Evolutionary conservation across 345 rosid species (phyloP).

Genomic region (Anastatica hierochuntica): DNA sequence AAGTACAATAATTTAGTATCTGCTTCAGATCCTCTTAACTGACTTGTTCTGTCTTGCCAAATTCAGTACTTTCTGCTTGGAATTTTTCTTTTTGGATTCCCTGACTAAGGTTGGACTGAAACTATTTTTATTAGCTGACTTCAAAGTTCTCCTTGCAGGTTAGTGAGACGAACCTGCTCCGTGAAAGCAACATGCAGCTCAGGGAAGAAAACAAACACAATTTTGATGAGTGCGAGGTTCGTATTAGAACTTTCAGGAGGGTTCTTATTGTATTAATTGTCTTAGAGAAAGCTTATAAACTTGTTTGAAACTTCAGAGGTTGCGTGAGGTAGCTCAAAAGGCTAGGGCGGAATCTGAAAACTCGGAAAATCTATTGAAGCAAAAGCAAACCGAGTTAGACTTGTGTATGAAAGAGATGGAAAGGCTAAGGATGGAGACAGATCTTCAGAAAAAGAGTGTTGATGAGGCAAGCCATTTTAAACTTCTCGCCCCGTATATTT

Average conservation of each 20-base stretch:
- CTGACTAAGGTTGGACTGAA: not conserved
- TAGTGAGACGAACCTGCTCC: slow-evolving; percentile 79
- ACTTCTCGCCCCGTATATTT: slow-evolving; percentile 2
- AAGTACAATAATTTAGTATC: slow-evolving; percentile 6
- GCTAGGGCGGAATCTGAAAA: slow-evolving; percentile 43
- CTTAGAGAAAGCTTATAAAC: slow-evolving; percentile 6
- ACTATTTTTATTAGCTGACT: slow-evolving; percentile 7
- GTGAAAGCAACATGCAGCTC: slow-evolving; percentile 91
- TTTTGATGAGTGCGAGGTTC: slow-evolving; percentile 93
- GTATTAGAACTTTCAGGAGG: slow-evolving; percentile 3
- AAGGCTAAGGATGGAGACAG: slow-evolving; percentile 52
- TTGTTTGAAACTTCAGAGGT: slow-evolving; percentile 41
- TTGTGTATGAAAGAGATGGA: slow-evolving; percentile 59
- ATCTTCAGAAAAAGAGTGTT: slow-evolving; percentile 49
- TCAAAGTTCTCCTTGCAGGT: slow-evolving; percentile 38
- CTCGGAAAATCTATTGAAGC: slow-evolving; percentile 41
- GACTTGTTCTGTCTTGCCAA: not conserved
- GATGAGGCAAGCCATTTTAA: slow-evolving; percentile 48
- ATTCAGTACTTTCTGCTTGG: slow-evolving; percentile 2
- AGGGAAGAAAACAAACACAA: slow-evolving; percentile 96
- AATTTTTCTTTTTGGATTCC: not conserved
- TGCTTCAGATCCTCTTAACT: slow-evolving; percentile 8
- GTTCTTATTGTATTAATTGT: not conserved
- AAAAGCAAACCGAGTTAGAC: slow-evolving; percentile 60
- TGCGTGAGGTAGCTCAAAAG: slow-evolving; percentile 64